Evolutionary conservation across 2,329 filamentous ascomycete genomes (phyloP), one percentile per base, ranked within the genome.

Genomic region (Penicillium sp.): DNA sequence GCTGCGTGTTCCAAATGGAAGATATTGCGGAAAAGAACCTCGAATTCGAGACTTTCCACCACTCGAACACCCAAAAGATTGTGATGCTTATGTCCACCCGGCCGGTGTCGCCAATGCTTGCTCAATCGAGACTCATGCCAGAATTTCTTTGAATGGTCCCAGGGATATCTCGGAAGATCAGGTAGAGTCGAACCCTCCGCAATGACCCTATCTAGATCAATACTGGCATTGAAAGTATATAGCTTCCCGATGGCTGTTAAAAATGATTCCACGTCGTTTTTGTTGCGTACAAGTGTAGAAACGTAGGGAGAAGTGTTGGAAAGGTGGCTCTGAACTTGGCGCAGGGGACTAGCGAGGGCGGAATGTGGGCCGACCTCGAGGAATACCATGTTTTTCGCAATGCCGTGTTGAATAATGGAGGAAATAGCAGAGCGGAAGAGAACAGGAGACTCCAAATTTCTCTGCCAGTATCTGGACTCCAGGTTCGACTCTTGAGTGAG

Each of bases 11-110:
- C 52, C 0, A 68, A 37, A 0, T 62, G 55, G 1, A 74, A 48
- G 7, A 64, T 23, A 31, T 72, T 69, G 25, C 76, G 64, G 76
- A 77, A 83, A 0, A 56, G 49, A 0, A 77, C 76, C 9, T 74
- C 64, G 1, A 68, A 29, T 11, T 62, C 56, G 7, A 58, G 52
- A 20, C 62, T 59, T 56, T 75, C 75, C 25, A 64, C 51, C 25
- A 67, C 52, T 2, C 68, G 68, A 2, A 42, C 35, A 5, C 64
- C 66, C 1, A 69, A 18, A 46, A 71, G 45, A 53, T 67, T 62
- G 49, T 72, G 67, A 45, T 54, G 47, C 1, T 56, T 48, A 40
- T 53, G 51, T 6, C 53, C 25, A 2, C 33, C 33, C 1, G n/a
- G 33, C 4, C 43, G 35, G 20, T 47, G 29, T 25, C 66, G 47